Evolutionary conservation across 2,329 filamentous ascomycete genomes (phyloP).

Genomic region (Exophiala sp.): DNA sequence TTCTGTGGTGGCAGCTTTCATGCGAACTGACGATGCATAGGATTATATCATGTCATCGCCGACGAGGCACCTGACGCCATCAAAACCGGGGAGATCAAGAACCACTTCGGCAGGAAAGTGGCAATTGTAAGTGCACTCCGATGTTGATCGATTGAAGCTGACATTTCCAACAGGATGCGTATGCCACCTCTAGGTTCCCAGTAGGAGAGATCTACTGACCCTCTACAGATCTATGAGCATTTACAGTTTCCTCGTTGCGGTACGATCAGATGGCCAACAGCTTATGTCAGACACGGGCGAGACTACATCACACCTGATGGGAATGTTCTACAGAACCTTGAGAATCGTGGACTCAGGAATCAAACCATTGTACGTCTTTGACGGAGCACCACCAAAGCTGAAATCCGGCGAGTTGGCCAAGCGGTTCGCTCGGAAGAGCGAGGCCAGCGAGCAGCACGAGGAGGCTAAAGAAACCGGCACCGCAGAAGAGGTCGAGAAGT

Average conservation of each 20-base stretch:
- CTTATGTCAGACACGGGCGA: constrained; percentile 93
- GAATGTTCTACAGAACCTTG: constrained; percentile 98
- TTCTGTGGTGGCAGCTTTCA: constrained; percentile 13
- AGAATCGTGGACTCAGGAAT: constrained; percentile 99
- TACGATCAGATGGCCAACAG: constrained; percentile 93
- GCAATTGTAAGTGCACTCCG: constrained; percentile 71
- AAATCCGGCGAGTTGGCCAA: constrained; percentile 97
- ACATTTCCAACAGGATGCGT: constrained; percentile 43
- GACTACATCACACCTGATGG: constrained; percentile 97
- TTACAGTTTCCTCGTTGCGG: constrained; percentile 97
- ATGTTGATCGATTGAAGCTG: constrained; percentile 1
- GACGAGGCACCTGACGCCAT: constrained; percentile 93
- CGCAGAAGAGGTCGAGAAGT: constrained; percentile 96
- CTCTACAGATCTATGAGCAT: constrained; percentile 83
- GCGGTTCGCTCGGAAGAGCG: constrained; percentile 89
- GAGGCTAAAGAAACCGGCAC: constrained; percentile 97
- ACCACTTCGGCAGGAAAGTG: constrained; percentile 96
- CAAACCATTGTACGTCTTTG: constrained; percentile 97
- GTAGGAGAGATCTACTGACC: constrained; percentile 12
- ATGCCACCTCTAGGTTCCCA: constrained; percentile 12
- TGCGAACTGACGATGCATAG: constrained; percentile 33
- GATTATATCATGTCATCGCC: constrained; percentile 76
- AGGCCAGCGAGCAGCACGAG: constrained; percentile 83
- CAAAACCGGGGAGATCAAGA: constrained; percentile 97
- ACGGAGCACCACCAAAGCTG: constrained; percentile 92